A percentile compares a stretch with the other conserved stretches of the same genome.
Evolutionary conservation across 208 protist genomes (phyloP).

Genomic region (Leishmania mexicana): DNA sequence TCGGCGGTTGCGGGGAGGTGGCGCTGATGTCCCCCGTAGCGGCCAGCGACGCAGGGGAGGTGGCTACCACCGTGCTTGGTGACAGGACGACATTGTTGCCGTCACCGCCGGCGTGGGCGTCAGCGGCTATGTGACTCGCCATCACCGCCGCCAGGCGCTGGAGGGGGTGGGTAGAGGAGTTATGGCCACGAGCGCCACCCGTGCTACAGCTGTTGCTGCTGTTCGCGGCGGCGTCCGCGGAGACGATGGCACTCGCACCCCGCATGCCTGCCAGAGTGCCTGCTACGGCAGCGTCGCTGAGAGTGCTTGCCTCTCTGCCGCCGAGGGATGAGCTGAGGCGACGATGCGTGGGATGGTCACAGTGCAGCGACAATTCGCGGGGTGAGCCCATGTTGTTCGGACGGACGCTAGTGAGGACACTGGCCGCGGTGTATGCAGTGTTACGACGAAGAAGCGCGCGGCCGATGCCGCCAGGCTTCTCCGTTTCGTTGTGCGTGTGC

Average conservation of each 20-base stretch:
- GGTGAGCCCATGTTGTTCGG: not conserved
- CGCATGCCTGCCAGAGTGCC: not conserved
- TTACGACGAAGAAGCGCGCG: constrained; percentile 34
- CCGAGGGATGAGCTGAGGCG: not conserved
- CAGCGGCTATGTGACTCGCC: not conserved
- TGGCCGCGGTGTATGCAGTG: not conserved
- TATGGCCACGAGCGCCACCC: not conserved
- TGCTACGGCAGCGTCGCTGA: not conserved
- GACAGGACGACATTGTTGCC: not conserved
- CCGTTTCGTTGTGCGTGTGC: constrained; percentile 53
- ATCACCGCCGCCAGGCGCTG: not conserved
- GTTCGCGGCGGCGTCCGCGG: not conserved
- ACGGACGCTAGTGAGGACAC: not conserved
- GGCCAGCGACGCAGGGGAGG: not conserved
- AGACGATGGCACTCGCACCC: not conserved
- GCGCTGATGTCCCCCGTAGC: not conserved
- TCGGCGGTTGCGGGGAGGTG: not conserved
- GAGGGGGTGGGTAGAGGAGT: not conserved
- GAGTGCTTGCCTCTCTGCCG: not conserved
- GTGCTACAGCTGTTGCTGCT: not conserved
- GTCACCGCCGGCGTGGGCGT: not conserved
- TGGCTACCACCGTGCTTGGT: not conserved
- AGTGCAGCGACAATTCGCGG: not conserved
- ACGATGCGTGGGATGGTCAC: not conserved
- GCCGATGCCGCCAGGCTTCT: constrained; percentile 66